phyloP scores from a whole-genome alignment of 2,329 filamentous ascomycete genomes.

The Colletotrichum truncatum region DNA sequence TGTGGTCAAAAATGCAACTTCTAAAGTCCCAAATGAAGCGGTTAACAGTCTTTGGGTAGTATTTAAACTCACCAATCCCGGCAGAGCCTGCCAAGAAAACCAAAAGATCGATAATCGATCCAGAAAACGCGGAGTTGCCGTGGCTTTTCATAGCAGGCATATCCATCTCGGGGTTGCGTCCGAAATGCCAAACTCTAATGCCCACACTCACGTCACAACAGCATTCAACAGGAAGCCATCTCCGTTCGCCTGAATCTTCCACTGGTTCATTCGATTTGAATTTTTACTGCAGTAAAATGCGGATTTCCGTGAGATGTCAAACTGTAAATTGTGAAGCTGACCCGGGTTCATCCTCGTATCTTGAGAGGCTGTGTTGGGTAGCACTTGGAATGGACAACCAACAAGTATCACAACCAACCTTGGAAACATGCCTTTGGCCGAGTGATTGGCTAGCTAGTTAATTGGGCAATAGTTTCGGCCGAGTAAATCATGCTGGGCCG shows the following conservation, averaged over 20 bases:
- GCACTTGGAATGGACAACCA: neutral
- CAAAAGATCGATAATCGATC: neutral
- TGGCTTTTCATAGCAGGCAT: constrained; percentile 1
- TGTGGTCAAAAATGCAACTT: neutral
- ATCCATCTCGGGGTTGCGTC: neutral
- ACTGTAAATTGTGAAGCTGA: neutral
- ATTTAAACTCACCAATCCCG: neutral
- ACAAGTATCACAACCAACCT: neutral
- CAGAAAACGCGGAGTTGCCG: constrained; percentile 4
- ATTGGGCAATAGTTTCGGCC: neutral
- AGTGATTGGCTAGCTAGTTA: neutral
- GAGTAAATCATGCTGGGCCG: neutral
- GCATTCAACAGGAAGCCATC: neutral
- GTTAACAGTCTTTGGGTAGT: neutral
- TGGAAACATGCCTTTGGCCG: neutral
- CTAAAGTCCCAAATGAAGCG: neutral
- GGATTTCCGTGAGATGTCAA: neutral
- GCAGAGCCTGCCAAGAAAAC: neutral
- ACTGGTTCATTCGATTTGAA: neutral
- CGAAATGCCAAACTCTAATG: neutral
- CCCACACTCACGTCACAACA: constrained; percentile 7
- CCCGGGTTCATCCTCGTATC: neutral
- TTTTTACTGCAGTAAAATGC: neutral
- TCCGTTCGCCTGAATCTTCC: constrained; percentile 2
- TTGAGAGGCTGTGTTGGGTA: neutral